phyloP scores from a whole-genome alignment of 202 grass and related monocot species.

The Schoenoplectus triqueter region DNA sequence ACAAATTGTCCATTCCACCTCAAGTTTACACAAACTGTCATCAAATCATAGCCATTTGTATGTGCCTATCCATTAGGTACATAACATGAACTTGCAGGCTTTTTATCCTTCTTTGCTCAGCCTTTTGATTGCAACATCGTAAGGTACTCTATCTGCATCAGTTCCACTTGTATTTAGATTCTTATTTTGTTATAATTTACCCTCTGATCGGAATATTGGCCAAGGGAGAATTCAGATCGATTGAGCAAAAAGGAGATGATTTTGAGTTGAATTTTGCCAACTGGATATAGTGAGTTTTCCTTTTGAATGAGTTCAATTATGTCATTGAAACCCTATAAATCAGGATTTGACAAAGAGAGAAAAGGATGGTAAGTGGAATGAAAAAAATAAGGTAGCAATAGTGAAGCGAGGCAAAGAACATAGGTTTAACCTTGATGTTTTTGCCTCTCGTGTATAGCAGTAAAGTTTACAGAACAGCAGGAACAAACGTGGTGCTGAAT shows the following conservation, averaged over 20 bases:
- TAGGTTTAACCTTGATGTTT: background rate
- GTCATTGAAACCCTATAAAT: background rate
- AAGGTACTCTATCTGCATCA: background rate
- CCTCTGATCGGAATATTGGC: background rate
- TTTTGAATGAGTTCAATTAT: background rate
- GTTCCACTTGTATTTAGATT: background rate
- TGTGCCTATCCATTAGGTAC: too few relatives aligned
- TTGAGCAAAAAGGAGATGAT: background rate
- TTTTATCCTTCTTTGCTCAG: background rate
- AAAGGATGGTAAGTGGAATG: background rate
- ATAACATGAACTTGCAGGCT: background rate
- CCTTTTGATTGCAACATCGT: background rate
- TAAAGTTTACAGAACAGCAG: background rate
- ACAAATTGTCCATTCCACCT: too few relatives aligned
- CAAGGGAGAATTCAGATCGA: background rate
- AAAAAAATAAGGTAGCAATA: background rate
- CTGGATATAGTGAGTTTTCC: background rate
- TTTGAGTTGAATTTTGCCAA: background rate
- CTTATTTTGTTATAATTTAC: background rate
- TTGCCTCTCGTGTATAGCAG: background rate
- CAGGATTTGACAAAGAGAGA: background rate
- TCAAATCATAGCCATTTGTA: too few relatives aligned
- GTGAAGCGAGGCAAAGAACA: background rate
- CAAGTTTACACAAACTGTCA: too few relatives aligned
- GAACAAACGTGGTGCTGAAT: background rate